Evolutionary conservation across 2,329 filamentous ascomycete genomes (phyloP).

Genomic region (Metarhizium album): DNA sequence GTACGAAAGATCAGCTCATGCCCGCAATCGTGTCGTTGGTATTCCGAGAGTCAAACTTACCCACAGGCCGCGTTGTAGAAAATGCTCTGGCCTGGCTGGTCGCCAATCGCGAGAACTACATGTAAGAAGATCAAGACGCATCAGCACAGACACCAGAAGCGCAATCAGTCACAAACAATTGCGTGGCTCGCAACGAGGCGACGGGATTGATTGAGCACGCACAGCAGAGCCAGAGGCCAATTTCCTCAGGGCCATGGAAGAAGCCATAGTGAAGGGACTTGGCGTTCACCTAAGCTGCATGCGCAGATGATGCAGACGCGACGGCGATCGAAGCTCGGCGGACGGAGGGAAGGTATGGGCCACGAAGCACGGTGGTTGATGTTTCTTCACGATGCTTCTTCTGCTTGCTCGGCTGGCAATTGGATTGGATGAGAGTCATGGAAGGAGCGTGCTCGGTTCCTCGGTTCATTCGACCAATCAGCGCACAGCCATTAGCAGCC

Average conservation of each 20-base stretch:
- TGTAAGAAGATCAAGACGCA: not conserved
- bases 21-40: not conserved
- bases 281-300: constrained; percentile 21
- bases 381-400: constrained; percentile 15
- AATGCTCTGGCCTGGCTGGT: constrained; percentile 65
- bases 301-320: constrained; percentile 12
- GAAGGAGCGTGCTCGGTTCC: constrained; percentile 21
- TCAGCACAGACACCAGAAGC: not conserved
- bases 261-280: constrained; percentile 38
- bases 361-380: constrained; percentile 8
- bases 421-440: not conserved
- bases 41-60: constrained; percentile 36
- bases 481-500: constrained; percentile 9
- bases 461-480: constrained; percentile 27
- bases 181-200: constrained; percentile 3
- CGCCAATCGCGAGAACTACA: constrained; percentile 51
- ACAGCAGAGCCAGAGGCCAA: constrained; percentile 46
- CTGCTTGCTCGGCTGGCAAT: no score
- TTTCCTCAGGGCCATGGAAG: constrained; percentile 54
- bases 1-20: not conserved
- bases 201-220: constrained; percentile 22
- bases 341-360: constrained; percentile 6
- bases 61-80: constrained; percentile 73
- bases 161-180: not conserved
- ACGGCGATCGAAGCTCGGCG: constrained; percentile 1